A percentile compares a stretch with the other conserved stretches of the same genome.
phyloP scores from a whole-genome alignment of 2,329 filamentous ascomycete genomes.

The Penicillium sp. region DNA sequence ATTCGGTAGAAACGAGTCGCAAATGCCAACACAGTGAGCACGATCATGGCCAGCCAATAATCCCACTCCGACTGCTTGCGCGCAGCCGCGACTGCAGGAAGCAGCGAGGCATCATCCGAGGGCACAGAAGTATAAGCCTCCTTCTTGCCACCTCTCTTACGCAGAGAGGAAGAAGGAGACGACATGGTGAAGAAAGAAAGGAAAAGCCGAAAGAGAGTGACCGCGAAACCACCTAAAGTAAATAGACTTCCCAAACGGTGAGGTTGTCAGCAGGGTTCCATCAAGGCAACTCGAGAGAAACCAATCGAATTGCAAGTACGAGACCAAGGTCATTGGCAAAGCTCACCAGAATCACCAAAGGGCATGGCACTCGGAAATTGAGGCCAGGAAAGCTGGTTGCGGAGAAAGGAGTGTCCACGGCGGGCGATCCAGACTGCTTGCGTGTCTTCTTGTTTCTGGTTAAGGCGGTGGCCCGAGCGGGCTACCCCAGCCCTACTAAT shows the following conservation, averaged over 20 bases:
- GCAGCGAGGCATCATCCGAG: conserved; percentile 25
- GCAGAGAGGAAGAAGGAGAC: conserved; percentile 41
- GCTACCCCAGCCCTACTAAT: conserved; percentile 9
- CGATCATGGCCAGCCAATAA: conserved; percentile 73
- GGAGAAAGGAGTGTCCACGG: conserved; percentile 17
- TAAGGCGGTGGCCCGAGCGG: conserved; percentile 26
- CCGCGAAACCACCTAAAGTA: conserved; percentile 33
- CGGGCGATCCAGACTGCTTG: conserved; percentile 15
- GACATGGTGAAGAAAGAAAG: conserved; percentile 35
- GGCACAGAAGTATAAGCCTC: conserved; percentile 29
- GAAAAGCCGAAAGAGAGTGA: conserved; percentile 28
- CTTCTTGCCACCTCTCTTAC: conserved; percentile 47
- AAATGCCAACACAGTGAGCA: conserved; percentile 84
- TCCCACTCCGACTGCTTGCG: conserved; percentile 66
- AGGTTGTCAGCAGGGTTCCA: conserved; percentile 13
- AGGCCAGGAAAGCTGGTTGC: conserved; percentile 14
- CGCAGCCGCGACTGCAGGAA: conserved; percentile 21
- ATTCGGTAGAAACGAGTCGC: conserved; percentile 95
- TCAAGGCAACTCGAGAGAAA: background rate
- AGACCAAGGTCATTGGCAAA: background rate
- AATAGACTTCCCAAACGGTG: conserved; percentile 27
- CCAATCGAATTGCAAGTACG: background rate
- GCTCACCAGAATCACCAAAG: conserved; percentile 30
- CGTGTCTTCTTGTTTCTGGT: conserved; percentile 24
- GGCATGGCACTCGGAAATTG: conserved; percentile 25